Evolutionary conservation across 2,329 filamentous ascomycete genomes (phyloP), one percentile per base, ranked within the genome.

Genomic region (Penicillium sp.): DNA sequence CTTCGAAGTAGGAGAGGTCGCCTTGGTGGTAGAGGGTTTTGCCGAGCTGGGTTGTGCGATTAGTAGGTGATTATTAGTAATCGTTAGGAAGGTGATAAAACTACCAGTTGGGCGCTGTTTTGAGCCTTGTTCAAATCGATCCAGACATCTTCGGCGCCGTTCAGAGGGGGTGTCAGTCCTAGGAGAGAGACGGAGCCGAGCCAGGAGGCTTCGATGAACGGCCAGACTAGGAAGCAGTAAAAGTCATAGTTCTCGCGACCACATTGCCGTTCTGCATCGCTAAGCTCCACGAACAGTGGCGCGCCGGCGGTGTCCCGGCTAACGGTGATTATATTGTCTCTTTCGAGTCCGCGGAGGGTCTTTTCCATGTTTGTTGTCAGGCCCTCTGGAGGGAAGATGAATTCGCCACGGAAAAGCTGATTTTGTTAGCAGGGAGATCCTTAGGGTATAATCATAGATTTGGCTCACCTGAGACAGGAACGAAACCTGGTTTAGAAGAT

Each of bases 141-240:
- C 88, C 89, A 96, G 5, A 80, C 75, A 42, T 85, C 82, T n/a
- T 76, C 75, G n/a, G 75, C 72, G 52, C 62, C 63, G 50, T 77
- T 72, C 0, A 69, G 63, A 3, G 88, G 88, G 1, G 90, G 89
- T 0, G 87, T 85, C 13, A 97, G 77, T 39, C 91, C 90, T 74
- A 95, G 84, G 0, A 97, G 75, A 0, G 87, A 88, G 0, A 97
- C 85, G 0, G 89, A 87, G 10, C 88, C 90, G 1, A 98, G 78
- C 93, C 93, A 98, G 45, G 81, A 85, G 0, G 90, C 86, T 69
- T 98, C 93, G 57, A 97, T 90, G 60, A 98, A 98, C 0, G 93
- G 93, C 93, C 93, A 98, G 55, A 98, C 88, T 19, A 98, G 73
- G 76, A 97, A 98, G 71, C 91, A 97, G 72, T 97, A 97, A 69